Conservation (phyloP, 148 eudicot genomes). For the Diospyros kaki region DNA sequence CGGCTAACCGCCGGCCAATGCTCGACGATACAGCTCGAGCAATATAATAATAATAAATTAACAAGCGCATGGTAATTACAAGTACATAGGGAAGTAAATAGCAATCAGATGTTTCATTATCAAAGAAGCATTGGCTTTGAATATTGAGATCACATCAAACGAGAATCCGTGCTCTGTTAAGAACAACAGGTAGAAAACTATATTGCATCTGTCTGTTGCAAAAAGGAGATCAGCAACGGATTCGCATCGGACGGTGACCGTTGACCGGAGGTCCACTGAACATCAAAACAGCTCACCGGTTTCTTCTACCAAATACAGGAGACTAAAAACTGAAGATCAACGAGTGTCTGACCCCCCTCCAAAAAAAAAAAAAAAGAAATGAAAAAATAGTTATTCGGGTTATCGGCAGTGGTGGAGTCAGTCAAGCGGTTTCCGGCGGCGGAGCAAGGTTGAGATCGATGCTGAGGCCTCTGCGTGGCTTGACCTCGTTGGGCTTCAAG, state of each 20-base stretch:
- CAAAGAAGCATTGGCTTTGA: neutral
- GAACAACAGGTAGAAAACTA: neutral
- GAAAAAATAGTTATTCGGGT: neutral
- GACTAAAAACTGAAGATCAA: neutral
- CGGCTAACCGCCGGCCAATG: neutral
- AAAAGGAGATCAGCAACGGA: constrained; percentile 7
- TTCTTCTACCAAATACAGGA: neutral
- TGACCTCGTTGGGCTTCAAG: constrained; percentile 30
- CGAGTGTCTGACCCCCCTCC: too few species aligned
- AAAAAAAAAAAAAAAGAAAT: neutral
- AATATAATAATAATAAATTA: neutral
- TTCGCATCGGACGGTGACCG: constrained; percentile 1
- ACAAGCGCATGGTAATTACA: neutral
- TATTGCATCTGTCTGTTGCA: neutral
- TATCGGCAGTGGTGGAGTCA: constrained; percentile 11
- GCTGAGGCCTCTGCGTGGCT: constrained; percentile 16
- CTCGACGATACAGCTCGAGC: neutral
- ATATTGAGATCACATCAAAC: neutral
- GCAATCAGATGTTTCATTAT: constrained; percentile 3
- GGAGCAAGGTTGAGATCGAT: constrained; percentile 58
- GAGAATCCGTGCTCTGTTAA: neutral
- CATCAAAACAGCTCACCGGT: neutral
- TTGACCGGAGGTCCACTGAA: neutral
- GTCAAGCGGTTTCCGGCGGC: constrained; percentile 27
- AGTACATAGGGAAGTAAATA: neutral